phyloP scores from a whole-genome alignment of 208 protist species.

The Wallacemonas sp. region DNA sequence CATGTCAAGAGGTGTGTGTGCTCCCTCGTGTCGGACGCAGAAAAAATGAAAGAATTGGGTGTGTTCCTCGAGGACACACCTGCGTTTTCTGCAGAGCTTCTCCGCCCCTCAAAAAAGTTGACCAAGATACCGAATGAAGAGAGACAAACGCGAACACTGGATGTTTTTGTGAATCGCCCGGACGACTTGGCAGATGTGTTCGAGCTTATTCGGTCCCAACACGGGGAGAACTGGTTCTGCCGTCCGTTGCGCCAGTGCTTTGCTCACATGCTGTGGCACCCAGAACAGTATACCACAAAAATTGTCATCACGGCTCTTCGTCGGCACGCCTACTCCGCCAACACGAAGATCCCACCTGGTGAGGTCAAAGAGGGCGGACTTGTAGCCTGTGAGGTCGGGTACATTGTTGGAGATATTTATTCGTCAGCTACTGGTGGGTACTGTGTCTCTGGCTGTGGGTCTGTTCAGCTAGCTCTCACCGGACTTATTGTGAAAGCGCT shows the following conservation, averaged over 20 bases:
- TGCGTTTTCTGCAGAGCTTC: conserved; percentile 17
- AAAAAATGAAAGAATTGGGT: conserved; percentile 23
- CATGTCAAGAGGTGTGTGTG: conserved; percentile 54
- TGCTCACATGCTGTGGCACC: conserved; percentile 65
- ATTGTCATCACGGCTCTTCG: conserved; percentile 73
- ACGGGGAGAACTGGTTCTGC: conserved; percentile 88
- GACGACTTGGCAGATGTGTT: conserved; percentile 69
- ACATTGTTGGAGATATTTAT: conserved; percentile 85
- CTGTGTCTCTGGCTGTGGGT: conserved; percentile 65
- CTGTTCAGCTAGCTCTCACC: conserved; percentile 64
- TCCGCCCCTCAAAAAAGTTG: conserved; percentile 62
- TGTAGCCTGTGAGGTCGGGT: conserved; percentile 75
- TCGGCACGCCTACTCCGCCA: conserved; percentile 34
- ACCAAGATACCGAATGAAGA: conserved; percentile 26
- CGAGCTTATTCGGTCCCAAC: conserved; percentile 55
- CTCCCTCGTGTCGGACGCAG: conserved; percentile 23
- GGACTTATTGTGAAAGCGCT: conserved; percentile 41
- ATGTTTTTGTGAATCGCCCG: conserved; percentile 70
- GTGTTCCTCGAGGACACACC: conserved; percentile 35
- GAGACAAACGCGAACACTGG: conserved; percentile 27
- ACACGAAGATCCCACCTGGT: not conserved
- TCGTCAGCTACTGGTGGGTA: conserved; percentile 80
- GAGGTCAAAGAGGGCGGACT: conserved; percentile 60
- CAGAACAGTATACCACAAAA: conserved; percentile 54
- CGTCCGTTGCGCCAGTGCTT: conserved; percentile 62